Conservation (phyloP, 768 basidiomycete genomes). For the Myochromella boudieri region DNA sequence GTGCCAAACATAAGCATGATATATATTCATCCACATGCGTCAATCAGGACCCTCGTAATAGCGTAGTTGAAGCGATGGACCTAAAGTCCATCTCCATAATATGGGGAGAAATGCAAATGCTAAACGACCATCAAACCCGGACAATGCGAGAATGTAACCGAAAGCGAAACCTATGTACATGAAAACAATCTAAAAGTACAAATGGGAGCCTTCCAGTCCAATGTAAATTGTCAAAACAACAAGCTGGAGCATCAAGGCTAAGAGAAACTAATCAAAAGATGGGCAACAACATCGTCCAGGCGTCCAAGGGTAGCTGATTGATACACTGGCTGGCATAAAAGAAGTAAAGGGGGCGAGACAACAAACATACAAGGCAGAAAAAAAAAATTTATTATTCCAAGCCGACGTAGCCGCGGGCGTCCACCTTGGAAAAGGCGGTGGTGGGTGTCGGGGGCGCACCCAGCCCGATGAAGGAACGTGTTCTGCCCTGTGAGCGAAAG, state of each 20-base stretch:
- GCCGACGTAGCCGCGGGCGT: conserved; percentile 79
- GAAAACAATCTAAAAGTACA: conserved; percentile 22
- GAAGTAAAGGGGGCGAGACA: not conserved
- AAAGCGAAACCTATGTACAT: conserved; percentile 11
- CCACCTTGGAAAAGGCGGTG: conserved; percentile 80
- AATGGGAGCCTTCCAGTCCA: conserved; percentile 12
- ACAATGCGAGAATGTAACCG: conserved; percentile 20
- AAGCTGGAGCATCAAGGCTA: conserved; percentile 16
- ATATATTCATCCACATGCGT: conserved; percentile 14
- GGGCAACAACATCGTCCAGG: conserved; percentile 23
- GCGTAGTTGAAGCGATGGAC: conserved; percentile 7
- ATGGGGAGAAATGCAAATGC: conserved; percentile 1
- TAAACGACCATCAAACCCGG: not conserved
- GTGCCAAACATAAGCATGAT: conserved; percentile 3
- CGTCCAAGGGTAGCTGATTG: conserved; percentile 18
- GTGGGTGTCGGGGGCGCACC: conserved; percentile 71
- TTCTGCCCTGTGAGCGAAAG: conserved; percentile 63
- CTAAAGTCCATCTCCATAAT: conserved; percentile 12
- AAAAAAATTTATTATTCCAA: conserved; percentile 30
- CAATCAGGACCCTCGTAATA: conserved; percentile 7
- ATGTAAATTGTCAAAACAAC: conserved; percentile 15
- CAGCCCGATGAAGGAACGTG: conserved; percentile 73
- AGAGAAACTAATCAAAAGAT: conserved; percentile 20
- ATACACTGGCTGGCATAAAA: conserved; percentile 14
- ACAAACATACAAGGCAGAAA: not conserved